Conservation (phyloP, 202 grass and related monocot species). For the Zizania palustris region DNA sequence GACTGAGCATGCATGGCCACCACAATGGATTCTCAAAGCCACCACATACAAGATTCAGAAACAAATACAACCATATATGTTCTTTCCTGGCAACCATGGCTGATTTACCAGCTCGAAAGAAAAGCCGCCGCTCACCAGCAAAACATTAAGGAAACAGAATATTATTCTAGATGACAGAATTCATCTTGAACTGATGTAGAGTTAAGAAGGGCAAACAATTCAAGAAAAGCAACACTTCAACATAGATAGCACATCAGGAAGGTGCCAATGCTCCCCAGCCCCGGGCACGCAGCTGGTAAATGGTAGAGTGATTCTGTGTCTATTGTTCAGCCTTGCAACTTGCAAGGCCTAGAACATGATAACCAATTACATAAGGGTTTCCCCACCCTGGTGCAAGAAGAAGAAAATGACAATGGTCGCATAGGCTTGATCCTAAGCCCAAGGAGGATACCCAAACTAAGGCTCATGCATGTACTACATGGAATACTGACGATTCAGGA, state of each 20-base stretch:
- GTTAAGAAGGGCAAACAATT: constrained; percentile 7
- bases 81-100: constrained; percentile 11
- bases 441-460: constrained; percentile 35
- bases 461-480: constrained; percentile 11
- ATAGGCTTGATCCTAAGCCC: constrained; percentile 28
- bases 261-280: not conserved
- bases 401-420: not conserved
- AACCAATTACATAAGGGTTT: constrained; percentile 48
- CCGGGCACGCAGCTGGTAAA: not conserved
- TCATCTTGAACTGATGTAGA: constrained; percentile 8
- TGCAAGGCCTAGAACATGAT: constrained; percentile 54
- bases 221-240: not conserved
- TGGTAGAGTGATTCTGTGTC: too few relatives aligned
- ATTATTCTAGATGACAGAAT: constrained; percentile 30
- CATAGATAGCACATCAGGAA: not conserved
- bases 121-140: not conserved
- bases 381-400: constrained; percentile 29
- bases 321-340: constrained; percentile 50
- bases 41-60: constrained; percentile 24
- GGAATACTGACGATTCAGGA: not conserved
- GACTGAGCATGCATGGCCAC: not conserved
- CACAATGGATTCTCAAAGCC: constrained; percentile 1
- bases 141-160: constrained; percentile 16
- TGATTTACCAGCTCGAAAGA: constrained; percentile 14
- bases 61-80: not conserved